Base-by-base conservation (phyloP, 352 stramenopile species). In the Phytophthora melonis region DNA sequence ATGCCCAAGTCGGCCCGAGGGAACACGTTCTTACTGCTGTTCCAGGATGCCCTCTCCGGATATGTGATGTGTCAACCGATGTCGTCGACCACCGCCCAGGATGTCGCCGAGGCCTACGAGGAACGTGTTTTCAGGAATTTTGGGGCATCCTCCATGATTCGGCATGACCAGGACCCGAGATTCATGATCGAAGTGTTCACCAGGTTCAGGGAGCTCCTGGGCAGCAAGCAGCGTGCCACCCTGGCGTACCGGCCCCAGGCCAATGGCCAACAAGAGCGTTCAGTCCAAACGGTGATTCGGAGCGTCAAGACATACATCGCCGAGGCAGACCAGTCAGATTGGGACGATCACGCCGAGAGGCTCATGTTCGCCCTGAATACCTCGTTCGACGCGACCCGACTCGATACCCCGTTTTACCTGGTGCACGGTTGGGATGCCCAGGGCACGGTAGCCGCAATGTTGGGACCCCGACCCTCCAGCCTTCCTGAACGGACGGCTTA, bases 31-130 rank as follows among this genome's bases (percentile, higher is more conserved):
- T 7, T 64, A 14, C 41, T 64, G 0, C 43, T 55, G 13, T 64
- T 55, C 9, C 58, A 64, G 55, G 36, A 55, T 11, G 18, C 25
- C 0, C 56, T 64, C 30, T 64, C 58, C 0, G 58, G 41, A 2
- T 56, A 19, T 16, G 41, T 56, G 3, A 64, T 64, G 39, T 64
- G 58, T 11, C 41, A 64, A 18, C 23, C 58, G 5, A 64, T 64
- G 58, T 5, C 4, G 2, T 30, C 21, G 2, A 64, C 58, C 2
- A 64, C 58, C 6, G 58, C 58, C 14, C 58, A 64, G 19, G 58
- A 64, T 9, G 58, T 64, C 1, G 58, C 58, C 0, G 58, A 64
- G 19, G 58, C 58, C 3, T 63, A 63, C 11, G 57, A 63, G 36
- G 57, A 63, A 43, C 21, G 36, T 5, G 57, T 54, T 8, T 32